Base-by-base conservation (phyloP, 768 basidiomycete genomes). In the Suillus paluster region DNA sequence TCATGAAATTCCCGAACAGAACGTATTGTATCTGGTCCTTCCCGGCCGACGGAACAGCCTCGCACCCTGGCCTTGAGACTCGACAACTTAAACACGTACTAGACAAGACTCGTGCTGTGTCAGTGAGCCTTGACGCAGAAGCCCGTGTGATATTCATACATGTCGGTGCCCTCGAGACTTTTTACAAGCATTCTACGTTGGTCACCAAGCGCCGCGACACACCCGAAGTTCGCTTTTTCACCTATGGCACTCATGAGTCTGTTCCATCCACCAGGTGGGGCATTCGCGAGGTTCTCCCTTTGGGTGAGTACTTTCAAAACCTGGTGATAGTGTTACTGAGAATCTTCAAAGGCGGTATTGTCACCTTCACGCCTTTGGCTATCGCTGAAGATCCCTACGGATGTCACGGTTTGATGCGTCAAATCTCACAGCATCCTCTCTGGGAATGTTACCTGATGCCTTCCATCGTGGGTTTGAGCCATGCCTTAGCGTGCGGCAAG, bases 361-460 rank as follows among this genome's bases (percentile, higher is more conserved):
- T 87, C 2, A 91, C 90, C 2, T 89, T 93, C 62, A 88, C 87
- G 19, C 81, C 91, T 1, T 76, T 76, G 58, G 88, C 85, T 21
- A 78, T 93, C 52, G 64, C 81, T 14, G 80, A 84, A 39, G 80
- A 88, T 68, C 84, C 85, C 6, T 57, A 79, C 39, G 83, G 79
- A 15, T 73, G 85, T 12, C 72, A 78, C 45, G 70, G 83, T 17
- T 73, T 81, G 11, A 84, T 93, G 45, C 74, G 71, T 23, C 77
- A 83, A 66, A 72, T 90, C 15, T 72, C 78, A 59, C 77, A 81
- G 44, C 90, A 92, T 67, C 87, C 86, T 25, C 68, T 88, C 19
- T 94, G 91, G 90, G 76, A 77, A 12, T 85, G 85, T 58, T 92
- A 88, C 69, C 77, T 94, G 25, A 69, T 87, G 8, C 90, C 92